A percentile compares a stretch with the other conserved stretches of the same genome.
Conservation (phyloP, 2,329 filamentous ascomycete species). For the Dothidotthia symphoricarpi region DNA sequence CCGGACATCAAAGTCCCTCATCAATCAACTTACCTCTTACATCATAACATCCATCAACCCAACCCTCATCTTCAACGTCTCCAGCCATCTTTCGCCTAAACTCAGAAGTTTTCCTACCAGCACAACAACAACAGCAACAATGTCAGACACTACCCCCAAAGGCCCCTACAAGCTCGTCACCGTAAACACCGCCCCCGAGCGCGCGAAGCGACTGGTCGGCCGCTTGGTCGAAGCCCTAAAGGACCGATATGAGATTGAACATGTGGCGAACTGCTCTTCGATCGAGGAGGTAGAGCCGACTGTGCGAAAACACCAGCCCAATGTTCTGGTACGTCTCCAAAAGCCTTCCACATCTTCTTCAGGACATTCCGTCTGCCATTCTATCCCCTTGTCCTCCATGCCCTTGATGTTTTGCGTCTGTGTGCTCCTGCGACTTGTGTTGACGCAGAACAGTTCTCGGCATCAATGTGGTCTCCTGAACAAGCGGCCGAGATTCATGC, state of each 20-base stretch:
- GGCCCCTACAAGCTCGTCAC: constrained; percentile 65
- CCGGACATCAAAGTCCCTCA: too few relatives aligned
- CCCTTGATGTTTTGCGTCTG: too few relatives aligned
- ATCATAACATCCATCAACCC: too few relatives aligned
- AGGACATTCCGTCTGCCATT: too few relatives aligned
- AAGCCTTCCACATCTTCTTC: too few relatives aligned
- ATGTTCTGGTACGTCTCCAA: constrained; percentile 52
- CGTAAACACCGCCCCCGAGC: constrained; percentile 66
- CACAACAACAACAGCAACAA: constrained; percentile 1
- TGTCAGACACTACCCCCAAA: constrained; percentile 8
- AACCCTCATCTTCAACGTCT: too few relatives aligned
- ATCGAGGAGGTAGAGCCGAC: constrained; percentile 58
- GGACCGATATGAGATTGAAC: constrained; percentile 61
- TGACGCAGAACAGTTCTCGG: constrained; percentile 65
- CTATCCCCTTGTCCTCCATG: not conserved
- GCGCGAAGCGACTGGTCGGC: constrained; percentile 62
- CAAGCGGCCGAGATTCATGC: constrained; percentile 48
- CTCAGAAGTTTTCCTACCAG: too few relatives aligned
- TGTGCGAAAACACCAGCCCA: constrained; percentile 53
- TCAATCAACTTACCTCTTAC: too few relatives aligned
- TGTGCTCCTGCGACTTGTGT: too few relatives aligned
- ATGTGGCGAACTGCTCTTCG: constrained; percentile 60
- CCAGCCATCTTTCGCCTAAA: too few relatives aligned
- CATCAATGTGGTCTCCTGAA: constrained; percentile 59
- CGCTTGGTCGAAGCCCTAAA: constrained; percentile 61